Evolutionary conservation across 2,329 filamentous ascomycete genomes (phyloP), one percentile per base, ranked within the genome.

Genomic region (Paraphoma sp.): DNA sequence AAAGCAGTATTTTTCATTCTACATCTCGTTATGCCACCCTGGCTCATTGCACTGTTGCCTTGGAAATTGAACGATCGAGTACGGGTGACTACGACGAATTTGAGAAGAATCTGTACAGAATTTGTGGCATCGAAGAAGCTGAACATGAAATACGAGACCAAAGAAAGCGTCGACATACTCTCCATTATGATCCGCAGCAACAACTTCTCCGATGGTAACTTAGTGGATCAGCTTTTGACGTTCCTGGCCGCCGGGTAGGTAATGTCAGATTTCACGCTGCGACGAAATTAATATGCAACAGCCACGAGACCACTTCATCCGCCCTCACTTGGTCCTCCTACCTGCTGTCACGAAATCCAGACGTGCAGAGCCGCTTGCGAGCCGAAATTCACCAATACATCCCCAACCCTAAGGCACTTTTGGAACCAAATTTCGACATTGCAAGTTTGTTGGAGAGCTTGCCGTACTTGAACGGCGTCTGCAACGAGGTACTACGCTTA

Each of bases 291-390:
- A 62, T 45, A 11, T 23, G 28, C 18, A 4, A 9, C 45, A 76
- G 79, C 6, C 91, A 94, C 74, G 90, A 94, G 77, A 94, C 91
- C 1, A 93, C 90, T 0, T 87, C 91, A 1, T 84, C 87, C 1
- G 84, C 90, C 16, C 82, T 95, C 71, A 89, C 88, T n/a, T 94
- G 90, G 89, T 85, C 88, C 3, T 77, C 87, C 7, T 91, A 92
- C 70, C 79, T 89, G 43, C 83, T 95, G n/a, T 86, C 86, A 64
- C 81, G 82, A 17, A 76, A 92, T 65, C 87, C 86, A 0, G 82
- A 87, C 0, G 79, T 90, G 2, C 90, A 95, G 76, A 76, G 76
- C 18, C 83, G 83, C 2, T 84, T 96, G 3, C 88, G 91, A 18
- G 77, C 81, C 10, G 92, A 95, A 73, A 78, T 96, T 45, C 86